Evolutionary conservation across 495 filamentous ascomycete genomes (phyloP).

Genomic region (Aspergillus nanangensis): DNA sequence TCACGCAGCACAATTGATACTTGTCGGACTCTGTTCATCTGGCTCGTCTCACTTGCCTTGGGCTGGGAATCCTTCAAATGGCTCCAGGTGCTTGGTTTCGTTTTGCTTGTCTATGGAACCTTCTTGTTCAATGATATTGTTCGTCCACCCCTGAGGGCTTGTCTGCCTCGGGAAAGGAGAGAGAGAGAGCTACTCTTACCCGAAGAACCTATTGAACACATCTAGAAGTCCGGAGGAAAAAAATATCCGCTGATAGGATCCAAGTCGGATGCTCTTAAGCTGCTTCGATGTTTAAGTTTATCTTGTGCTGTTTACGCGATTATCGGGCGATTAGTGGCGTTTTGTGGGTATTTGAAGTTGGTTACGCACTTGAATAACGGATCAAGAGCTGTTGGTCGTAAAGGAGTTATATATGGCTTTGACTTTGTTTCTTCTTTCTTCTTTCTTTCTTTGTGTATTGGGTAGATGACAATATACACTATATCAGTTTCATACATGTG

Average conservation of each 20-base stretch:
- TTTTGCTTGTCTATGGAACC: conserved; percentile 88
- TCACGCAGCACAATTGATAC: conserved; percentile 95
- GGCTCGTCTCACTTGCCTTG: conserved; percentile 87
- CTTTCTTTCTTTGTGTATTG: background rate
- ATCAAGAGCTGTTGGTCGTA: background rate
- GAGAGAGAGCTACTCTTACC: conserved; percentile 63
- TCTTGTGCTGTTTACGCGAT: background rate
- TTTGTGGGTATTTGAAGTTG: no score
- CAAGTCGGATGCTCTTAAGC: background rate
- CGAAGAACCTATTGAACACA: conserved; percentile 82
- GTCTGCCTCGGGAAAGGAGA: conserved; percentile 36
- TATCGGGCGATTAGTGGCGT: background rate
- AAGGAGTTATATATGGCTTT: no score
- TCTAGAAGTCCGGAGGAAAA: conserved; percentile 17
- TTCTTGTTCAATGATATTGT: conserved; percentile 96
- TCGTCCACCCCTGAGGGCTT: conserved; percentile 65
- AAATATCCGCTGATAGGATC: background rate
- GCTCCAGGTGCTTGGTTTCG: conserved; percentile 89
- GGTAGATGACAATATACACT: no score
- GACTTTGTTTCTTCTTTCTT: background rate
- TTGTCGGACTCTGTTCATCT: conserved; percentile 96
- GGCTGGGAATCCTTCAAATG: conserved; percentile 99
- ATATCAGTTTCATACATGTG: no score
- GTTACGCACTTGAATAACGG: no score
- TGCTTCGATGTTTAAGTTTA: background rate